phyloP scores from a whole-genome alignment of 176 grass and related monocot species.

The Sorghum bicolor region Sorghum_bicolor_NCBIv3 NC_012878.2:56658001-56658500 shows the following conservation, averaged over 20 bases:
- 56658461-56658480: background rate
- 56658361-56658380: constrained; percentile 20
- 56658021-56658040: constrained; percentile 42
- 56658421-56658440: background rate
- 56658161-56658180: constrained; percentile 97
- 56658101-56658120: background rate
- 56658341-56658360: constrained; percentile 33
- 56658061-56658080: too few relatives aligned
- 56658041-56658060: too few relatives aligned
- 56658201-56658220: constrained; percentile 83
- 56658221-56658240: background rate
- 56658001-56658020: constrained; percentile 68
- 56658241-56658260: background rate
- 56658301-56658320: constrained; percentile 31
- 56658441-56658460: constrained; percentile 13
- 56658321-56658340: constrained; percentile 38
- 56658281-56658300: constrained; percentile 14
- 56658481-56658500: background rate
- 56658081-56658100: background rate
- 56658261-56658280: background rate
- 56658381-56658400: background rate
- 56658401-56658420: background rate
- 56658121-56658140: constrained; percentile 71
- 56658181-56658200: constrained; percentile 98
- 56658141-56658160: constrained; percentile 81